Evolutionary conservation across 177 flowering plant genomes (phyloP), one percentile per base, ranked within the genome.

Genomic region (Telopea speciosissima): DNA sequence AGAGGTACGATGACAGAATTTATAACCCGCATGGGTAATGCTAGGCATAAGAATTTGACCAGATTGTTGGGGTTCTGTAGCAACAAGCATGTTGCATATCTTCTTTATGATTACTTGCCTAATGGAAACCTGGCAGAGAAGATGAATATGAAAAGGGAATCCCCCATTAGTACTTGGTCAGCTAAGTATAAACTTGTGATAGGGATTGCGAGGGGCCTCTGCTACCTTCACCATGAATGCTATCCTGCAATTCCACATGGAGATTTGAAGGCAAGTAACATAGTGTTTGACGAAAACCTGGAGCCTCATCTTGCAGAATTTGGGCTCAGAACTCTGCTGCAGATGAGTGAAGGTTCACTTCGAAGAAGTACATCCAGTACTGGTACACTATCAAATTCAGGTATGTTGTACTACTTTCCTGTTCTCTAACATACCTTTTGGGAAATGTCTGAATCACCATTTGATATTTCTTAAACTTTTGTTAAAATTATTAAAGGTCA

Each of bases 211-310:
- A 88, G 79, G 77, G 99, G 93, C 26, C 87, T 94, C 19, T 78
- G 85, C 70, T 85, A 86, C 80, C 97, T 94, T 74, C 99, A 94
- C 79, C 92, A 92, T 82, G 89, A 90, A n/a, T 94, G 95, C 56
- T 77, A 70, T 77, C 97, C 98, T 10, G 86, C 95, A 24, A 85
- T 94, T 74, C 87, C 99, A 16, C 99, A 94, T 78, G 99, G 99
- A 69, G 91, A 92, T 82, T 62, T 94, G 76, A 89, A 80, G 80
- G 71, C 87, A 22, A 82, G 80, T 56, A 90, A 90, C 70, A 68
- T 94, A 24, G 65, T 85, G 65, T 87, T 90, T 28, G 93, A 88
- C 68, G 97, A 89, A 72, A 86, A 85, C 68, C 87, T 90, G 93
- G 99, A 92, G 80, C 93, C 95, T 40, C 91, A 76, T 60, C 74